Percentiles rank a stretch among this genome's conserved stretches.
These are phyloP conservation scores for Magnaporthiopsis rhizophila DNA, from an alignment of 2,329 filamentous ascomycete species.

Conservation along the genomic window DNA sequence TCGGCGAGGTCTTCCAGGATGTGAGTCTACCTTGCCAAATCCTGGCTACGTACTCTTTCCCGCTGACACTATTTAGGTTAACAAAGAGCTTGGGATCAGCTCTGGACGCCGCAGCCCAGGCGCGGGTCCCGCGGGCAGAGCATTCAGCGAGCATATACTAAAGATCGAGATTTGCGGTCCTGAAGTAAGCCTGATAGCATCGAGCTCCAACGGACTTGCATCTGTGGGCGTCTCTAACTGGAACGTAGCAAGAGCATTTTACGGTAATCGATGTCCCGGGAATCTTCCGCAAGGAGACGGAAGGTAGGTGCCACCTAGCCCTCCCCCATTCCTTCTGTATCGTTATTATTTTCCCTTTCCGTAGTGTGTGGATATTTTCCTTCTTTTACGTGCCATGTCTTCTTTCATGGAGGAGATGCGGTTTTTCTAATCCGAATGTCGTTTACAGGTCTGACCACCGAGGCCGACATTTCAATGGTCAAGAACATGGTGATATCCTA, in stretches of 20 bases:
- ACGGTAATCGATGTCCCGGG: constrained; percentile 48
- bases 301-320: constrained; percentile 17
- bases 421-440: no score
- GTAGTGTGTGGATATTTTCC: no score
- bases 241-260: constrained; percentile 31
- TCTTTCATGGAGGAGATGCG: no score
- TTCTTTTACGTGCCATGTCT: no score
- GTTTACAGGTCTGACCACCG: constrained; percentile 30
- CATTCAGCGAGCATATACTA: constrained; percentile 39
- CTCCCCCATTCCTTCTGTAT: no score
- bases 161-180: constrained; percentile 39
- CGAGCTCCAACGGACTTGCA: no score
- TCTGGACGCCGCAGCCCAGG: neutral
- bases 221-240: no score
- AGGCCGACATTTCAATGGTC: constrained; percentile 35
- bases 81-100: neutral
- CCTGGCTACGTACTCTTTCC: no score
- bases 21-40: no score
- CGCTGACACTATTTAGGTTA: neutral
- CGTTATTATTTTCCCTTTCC: no score
- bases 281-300: constrained; percentile 35
- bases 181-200: constrained; percentile 14
- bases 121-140: constrained; percentile 1
- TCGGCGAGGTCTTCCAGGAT: constrained; percentile 30
- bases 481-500: constrained; percentile 38